Conservation (phyloP, 371 early-diverging fungal genomes). For the Rhizopus stolonifer region DNA sequence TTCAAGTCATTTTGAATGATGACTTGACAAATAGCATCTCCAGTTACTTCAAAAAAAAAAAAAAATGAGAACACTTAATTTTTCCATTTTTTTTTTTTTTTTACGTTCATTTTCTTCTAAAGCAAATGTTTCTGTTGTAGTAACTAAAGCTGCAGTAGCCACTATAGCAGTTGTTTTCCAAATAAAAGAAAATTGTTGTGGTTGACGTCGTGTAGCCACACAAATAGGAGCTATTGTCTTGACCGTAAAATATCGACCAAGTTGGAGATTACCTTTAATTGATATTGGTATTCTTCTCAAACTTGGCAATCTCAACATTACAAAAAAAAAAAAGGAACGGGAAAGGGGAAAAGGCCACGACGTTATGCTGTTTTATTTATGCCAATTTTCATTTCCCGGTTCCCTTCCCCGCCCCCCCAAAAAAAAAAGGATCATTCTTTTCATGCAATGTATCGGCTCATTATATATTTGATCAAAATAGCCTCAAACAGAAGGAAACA, state of each 20-base stretch:
- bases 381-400: no score
- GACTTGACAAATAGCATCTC: constrained; percentile 45
- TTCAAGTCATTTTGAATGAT: constrained; percentile 44
- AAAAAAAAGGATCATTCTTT: no score
- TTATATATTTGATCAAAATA: no score
- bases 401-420: no score
- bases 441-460: no score
- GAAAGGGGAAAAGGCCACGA: no score
- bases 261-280: no score
- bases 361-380: no score
- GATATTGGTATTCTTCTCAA: no score
- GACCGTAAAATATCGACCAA: background rate
- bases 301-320: no score
- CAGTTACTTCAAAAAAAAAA: constrained; percentile 21
- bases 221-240: background rate
- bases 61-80: background rate
- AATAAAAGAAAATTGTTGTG: background rate
- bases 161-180: constrained; percentile 3
- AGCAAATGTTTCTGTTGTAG: constrained; percentile 14
- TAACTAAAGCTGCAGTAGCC: background rate
- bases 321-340: no score
- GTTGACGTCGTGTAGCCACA: constrained; percentile 2
- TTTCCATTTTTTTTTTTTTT: background rate
- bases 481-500: no score
- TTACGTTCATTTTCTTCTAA: constrained; percentile 23